Percentiles rank a stretch among this genome's conserved stretches.
Evolutionary conservation across 768 basidiomycete genomes (phyloP).

Genomic region (Jaapia argillacea): DNA sequence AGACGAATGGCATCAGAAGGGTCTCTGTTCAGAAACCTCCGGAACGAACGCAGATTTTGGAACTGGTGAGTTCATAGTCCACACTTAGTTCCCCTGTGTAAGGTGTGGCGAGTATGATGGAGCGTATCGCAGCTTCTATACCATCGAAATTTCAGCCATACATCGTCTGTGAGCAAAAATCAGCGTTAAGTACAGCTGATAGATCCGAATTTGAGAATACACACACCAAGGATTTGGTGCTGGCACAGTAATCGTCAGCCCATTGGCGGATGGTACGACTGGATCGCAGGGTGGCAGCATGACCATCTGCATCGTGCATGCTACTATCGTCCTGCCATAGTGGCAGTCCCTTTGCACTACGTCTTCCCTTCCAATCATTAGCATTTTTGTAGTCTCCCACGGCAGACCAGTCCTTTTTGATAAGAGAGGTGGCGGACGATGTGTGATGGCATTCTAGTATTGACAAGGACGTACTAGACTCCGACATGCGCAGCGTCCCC

Average conservation of each 20-base stretch:
- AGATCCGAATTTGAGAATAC: not conserved
- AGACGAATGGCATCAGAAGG: slow-evolving; percentile 71
- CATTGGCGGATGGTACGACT: slow-evolving; percentile 61
- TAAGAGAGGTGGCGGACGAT: no score
- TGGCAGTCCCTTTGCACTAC: slow-evolving; percentile 36
- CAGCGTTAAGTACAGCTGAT: not conserved
- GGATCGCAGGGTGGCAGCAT: slow-evolving; percentile 33
- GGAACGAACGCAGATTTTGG: slow-evolving; percentile 54
- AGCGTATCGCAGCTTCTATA: slow-evolving; percentile 27
- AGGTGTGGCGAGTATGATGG: slow-evolving; percentile 28
- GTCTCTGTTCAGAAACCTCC: slow-evolving; percentile 59
- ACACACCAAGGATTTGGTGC: slow-evolving; percentile 48
- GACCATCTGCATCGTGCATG: not conserved
- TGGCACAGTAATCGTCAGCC: slow-evolving; percentile 77
- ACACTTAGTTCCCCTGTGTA: slow-evolving; percentile 26
- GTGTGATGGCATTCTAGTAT: no score
- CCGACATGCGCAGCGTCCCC: no score
- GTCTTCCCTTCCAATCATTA: slow-evolving; percentile 34
- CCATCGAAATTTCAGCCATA: slow-evolving; percentile 48
- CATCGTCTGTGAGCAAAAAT: slow-evolving; percentile 27
- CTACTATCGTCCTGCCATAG: slow-evolving; percentile 26
- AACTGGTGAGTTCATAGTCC: slow-evolving; percentile 34
- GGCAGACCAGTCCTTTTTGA: no score
- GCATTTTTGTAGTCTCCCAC: no score
- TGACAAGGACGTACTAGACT: no score